phyloP scores from a whole-genome alignment of 2,329 filamentous ascomycete genomes.

The Shiraia bambusicola region DNA sequence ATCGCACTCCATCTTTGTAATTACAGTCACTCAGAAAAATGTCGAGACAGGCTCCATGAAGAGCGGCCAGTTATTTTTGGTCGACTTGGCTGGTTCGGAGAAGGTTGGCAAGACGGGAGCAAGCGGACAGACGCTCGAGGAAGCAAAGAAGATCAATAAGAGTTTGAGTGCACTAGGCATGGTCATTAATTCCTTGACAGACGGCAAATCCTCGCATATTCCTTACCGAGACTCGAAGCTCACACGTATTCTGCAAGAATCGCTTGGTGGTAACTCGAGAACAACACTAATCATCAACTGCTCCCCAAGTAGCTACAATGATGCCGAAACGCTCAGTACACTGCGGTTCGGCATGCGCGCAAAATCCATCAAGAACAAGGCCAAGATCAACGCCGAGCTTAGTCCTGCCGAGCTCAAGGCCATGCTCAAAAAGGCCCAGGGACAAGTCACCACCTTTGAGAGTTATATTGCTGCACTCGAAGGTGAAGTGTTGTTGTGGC shows the following conservation, averaged over 20 bases:
- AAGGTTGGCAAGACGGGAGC: constrained; percentile 98
- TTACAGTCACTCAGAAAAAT: constrained; percentile 97
- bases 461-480: constrained; percentile 82
- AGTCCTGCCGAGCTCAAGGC: constrained; percentile 93
- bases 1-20: constrained; percentile 96
- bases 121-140: constrained; percentile 93
- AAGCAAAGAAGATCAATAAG: constrained; percentile 99
- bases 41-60: constrained; percentile 94
- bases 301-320: constrained; percentile 98
- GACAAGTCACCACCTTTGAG: constrained; percentile 85
- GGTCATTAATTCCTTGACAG: constrained; percentile 97
- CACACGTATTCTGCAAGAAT: constrained; percentile 95
- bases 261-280: constrained; percentile 92
- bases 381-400: constrained; percentile 98
- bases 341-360: constrained; percentile 92
- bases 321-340: constrained; percentile 89
- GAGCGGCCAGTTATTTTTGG: constrained; percentile 93
- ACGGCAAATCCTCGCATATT: constrained; percentile 93
- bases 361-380: constrained; percentile 99
- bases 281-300: constrained; percentile 99
- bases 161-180: constrained; percentile 96
- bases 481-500: constrained; percentile 82
- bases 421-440: constrained; percentile 88
- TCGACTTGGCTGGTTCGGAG: constrained; percentile 96
- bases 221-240: constrained; percentile 98